Evolutionary conservation across 2,329 filamentous ascomycete species (phyloP).

Genomic region (Orbilia quercus): DNA sequence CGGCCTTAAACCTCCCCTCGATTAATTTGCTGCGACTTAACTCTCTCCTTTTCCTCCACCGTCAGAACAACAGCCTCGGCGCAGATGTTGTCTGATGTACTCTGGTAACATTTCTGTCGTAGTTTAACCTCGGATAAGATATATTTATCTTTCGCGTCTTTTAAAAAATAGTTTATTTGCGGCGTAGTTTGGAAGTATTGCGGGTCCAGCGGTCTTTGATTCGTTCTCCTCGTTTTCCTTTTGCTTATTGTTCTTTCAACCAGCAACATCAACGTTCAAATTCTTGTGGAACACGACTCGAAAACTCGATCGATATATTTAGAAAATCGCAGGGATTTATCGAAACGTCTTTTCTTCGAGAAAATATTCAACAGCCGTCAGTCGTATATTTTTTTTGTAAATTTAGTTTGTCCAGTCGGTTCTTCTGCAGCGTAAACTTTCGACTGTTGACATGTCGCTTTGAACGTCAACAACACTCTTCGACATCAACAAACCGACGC

Average conservation of each 20-base stretch:
- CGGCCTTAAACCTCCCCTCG: constrained; percentile 30
- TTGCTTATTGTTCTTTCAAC: too few species aligned
- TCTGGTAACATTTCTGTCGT: too few species aligned
- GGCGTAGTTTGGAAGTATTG: too few species aligned
- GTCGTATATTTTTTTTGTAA: not conserved
- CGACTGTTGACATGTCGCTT: constrained; percentile 16
- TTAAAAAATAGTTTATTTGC: too few species aligned
- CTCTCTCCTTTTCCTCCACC: not conserved
- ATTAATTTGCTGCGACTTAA: not conserved
- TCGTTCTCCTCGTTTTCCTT: too few species aligned
- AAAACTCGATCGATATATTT: not conserved
- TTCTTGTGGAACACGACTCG: not conserved
- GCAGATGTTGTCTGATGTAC: too few species aligned
- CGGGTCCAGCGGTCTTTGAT: too few species aligned
- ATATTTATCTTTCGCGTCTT: too few species aligned
- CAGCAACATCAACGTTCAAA: constrained; percentile 16
- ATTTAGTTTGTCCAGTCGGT: not conserved
- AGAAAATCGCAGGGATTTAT: too few species aligned
- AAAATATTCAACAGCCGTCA: not conserved
- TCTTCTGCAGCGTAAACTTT: not conserved
- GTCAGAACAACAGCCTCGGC: not conserved
- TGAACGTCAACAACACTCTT: constrained; percentile 30
- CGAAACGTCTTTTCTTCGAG: too few species aligned
- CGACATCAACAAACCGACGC: constrained; percentile 35
- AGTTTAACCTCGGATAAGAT: too few species aligned